Evolutionary conservation across 768 basidiomycete genomes (phyloP).

Genomic region (Rhodotorula paludigena): DNA sequence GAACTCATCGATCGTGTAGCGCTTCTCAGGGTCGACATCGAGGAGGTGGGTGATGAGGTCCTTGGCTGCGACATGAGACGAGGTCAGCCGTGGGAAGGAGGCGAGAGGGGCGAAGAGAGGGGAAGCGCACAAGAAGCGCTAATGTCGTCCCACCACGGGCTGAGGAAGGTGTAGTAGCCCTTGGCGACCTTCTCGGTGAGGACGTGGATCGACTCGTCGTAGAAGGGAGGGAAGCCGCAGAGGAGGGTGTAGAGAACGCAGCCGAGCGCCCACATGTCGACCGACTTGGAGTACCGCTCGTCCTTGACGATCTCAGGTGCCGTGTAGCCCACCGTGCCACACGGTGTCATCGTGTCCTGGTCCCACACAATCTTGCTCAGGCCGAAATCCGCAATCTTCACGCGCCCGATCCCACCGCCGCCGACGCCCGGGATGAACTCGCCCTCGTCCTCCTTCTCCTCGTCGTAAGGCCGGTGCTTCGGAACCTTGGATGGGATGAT

Average conservation of each 20-base stretch:
- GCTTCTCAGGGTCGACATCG: constrained; percentile 88
- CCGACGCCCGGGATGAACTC: constrained; percentile 87
- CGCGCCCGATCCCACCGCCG: constrained; percentile 92
- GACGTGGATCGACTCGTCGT: constrained; percentile 97
- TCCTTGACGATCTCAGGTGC: constrained; percentile 99
- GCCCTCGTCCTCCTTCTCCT: constrained; percentile 97
- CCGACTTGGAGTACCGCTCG: constrained; percentile 90
- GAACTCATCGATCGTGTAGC: constrained; percentile 98
- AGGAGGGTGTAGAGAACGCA: constrained; percentile 98
- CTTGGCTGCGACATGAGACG: constrained; percentile 62
- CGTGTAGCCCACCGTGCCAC: constrained; percentile 99
- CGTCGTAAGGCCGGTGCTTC: constrained; percentile 79
- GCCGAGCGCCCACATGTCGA: constrained; percentile 99
- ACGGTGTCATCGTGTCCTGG: constrained; percentile 98
- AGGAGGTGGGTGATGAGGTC: constrained; percentile 90
- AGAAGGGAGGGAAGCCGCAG: constrained; percentile 89
- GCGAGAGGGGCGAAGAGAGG: constrained; percentile 4
- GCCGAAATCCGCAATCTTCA: constrained; percentile 99
- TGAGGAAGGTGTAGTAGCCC: constrained; percentile 96
- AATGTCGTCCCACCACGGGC: constrained; percentile 99
- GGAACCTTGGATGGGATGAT: constrained; percentile 77
- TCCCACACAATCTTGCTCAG: constrained; percentile 97
- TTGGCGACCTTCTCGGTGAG: constrained; percentile 96
- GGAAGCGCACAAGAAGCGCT: constrained; percentile 61
- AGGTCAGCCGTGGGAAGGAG: constrained; percentile 6